Conservation (phyloP, 1,284 basidiomycete genomes). For the Schizopora paradoxa region DNA sequence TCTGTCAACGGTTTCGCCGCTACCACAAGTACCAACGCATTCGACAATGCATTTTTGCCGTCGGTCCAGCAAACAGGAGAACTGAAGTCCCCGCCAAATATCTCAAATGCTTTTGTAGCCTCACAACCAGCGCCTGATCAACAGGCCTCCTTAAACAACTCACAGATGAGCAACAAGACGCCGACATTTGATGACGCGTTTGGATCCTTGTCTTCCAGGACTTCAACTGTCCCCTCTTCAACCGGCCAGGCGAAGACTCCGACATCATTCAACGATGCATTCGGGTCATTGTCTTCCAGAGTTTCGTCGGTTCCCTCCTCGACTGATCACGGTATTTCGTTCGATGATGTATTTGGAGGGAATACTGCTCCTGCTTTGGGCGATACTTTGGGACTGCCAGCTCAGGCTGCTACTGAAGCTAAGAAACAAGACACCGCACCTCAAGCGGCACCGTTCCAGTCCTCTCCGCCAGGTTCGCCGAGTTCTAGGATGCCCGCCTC, state of each 20-base stretch:
- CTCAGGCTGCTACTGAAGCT: conserved; percentile 12
- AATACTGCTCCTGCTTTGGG: conserved; percentile 44
- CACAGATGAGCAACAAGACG: conserved; percentile 1
- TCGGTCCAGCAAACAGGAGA: conserved; percentile 22
- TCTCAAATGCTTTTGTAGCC: conserved; percentile 25
- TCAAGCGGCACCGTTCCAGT: conserved; percentile 4
- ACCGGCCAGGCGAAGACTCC: not conserved
- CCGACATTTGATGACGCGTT: conserved; percentile 41
- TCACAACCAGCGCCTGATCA: conserved; percentile 15
- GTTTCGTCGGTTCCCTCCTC: conserved; percentile 17
- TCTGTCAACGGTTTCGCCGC: conserved; percentile 8
- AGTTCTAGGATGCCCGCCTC: conserved; percentile 30
- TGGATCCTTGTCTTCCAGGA: conserved; percentile 19
- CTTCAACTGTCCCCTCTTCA: conserved; percentile 14
- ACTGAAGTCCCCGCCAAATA: conserved; percentile 18
- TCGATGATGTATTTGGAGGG: conserved; percentile 47
- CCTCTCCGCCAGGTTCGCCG: conserved; percentile 30
- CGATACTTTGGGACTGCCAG: conserved; percentile 38
- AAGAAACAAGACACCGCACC: conserved; percentile 1
- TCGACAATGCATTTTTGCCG: not conserved
- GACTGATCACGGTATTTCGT: conserved; percentile 31
- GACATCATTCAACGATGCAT: conserved; percentile 39
- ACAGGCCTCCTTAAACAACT: too few species aligned
- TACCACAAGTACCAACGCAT: conserved; percentile 1
- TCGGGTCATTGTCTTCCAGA: conserved; percentile 23